Evolutionary conservation across 371 early-diverging fungal species (phyloP), one percentile per base, ranked within the genome.

Genomic region (Mucor plumbeus): DNA sequence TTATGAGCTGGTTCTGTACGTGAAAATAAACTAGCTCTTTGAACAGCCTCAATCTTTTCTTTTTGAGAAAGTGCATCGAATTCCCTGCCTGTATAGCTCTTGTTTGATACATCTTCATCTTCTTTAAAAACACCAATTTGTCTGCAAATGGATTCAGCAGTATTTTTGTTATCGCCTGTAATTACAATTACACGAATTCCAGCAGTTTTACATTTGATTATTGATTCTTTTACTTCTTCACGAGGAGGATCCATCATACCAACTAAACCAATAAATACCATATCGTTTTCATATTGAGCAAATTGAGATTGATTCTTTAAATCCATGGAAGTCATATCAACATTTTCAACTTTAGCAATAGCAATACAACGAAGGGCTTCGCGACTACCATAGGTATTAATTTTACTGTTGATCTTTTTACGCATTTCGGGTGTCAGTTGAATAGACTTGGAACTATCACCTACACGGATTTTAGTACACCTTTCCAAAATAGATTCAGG

Each of bases 241-340:
- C 99, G 88, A 50, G 99, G 99, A 61, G 98, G 99, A 74, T 99
- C 99, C 78, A 91, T 84, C 96, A 99, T 97, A 69, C 91, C 97
- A 43, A 94, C 91, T 21, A 98, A 73, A 33, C 98, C 99, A 44
- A 97, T 80, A 82, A 99, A 97, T 8, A 90, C 90, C 91, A 97
- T 86, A 67, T 88, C 79, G 53, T 82, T 78, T 77, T 98, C 98
- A 75, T 88, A 88, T 10, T 77, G 61, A 70, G 76, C 81, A 77
- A 92, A 95, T 4, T 74, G 64, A 35, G 78, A 63, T 48, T 94
- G 89, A 50, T 92, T 90, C 40, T 73, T 68, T 17, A 91, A 67
- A 61, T 90, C 76, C 68, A 86, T 88, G 35, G 70, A 64, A 48
- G 79, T 61, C 57, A 80, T 36, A 70, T 79, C 68, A 17, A 84